Base-by-base conservation (phyloP, 495 filamentous ascomycete genomes). In the Talaromyces adpressus region DNA sequence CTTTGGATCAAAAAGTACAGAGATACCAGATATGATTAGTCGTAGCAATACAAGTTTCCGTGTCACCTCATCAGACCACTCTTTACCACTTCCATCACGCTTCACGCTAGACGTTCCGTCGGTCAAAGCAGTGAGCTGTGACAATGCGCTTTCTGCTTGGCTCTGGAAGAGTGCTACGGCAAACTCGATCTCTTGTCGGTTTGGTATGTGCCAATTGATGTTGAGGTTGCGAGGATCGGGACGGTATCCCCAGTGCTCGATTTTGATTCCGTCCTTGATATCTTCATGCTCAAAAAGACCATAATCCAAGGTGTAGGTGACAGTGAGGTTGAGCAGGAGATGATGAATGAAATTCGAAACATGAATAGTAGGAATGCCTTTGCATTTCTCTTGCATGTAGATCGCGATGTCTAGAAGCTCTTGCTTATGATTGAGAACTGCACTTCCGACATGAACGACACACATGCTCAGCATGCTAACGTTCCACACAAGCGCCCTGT, bases 381-480 rank as follows among this genome's bases (percentile, higher is more conserved):
- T 86, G 76, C 95, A 98, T 61, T 90, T 93, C 65, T 94, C 82
- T 72, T 97, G 93, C 93, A 98, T 97, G 72, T 93, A 97, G 58
- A 88, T 78, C 22, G 94, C 93, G 71, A 98, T 94, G 53, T 92
- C 90, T 64, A 96, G 90, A 1, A 99, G 83, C 62, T 97, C 89
- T 58, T 90, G 78, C 71, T 90, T 91, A 79, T 96, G 92, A 54
- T 89, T 86, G 58, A 99, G 79, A 25, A 98, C 89, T 58, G 91
- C 89, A 69, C 89, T 85, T 23, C 94, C 94, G 59, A 98, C 91
- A 66, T 99, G 94, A 47, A 99, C 94, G 12, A 97, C 91, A 64
- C 91, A 96, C 94, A 99, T 99, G 74, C 92, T 96, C 3, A 99
- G 85, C 80, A 98, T 91, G 74, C 91, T 96, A 68, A 99, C 85